A percentile compares a stretch with the other conserved stretches of the same genome.
These are phyloP conservation scores for Cenococcum geophilum DNA, from an alignment of 495 filamentous ascomycete genomes.

Conservation along the genomic window DNA sequence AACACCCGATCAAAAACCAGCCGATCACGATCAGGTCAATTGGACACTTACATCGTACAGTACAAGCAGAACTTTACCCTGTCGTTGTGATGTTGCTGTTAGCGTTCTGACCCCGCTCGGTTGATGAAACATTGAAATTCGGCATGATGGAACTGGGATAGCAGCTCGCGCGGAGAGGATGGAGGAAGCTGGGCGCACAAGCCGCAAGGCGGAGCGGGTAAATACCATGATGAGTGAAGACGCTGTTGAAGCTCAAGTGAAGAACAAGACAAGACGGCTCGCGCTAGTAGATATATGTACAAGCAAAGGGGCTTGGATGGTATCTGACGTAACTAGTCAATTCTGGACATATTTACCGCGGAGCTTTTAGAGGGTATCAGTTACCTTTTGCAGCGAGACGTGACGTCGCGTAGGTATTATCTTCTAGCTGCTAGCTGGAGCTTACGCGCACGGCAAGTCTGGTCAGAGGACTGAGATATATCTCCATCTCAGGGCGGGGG, in stretches of 20 bases:
- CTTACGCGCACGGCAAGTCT: constrained; percentile 3
- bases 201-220: constrained; percentile 53
- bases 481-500: not conserved
- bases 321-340: constrained; percentile 16
- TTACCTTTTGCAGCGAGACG: constrained; percentile 17
- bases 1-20: not conserved
- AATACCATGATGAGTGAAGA: constrained; percentile 59
- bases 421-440: not conserved
- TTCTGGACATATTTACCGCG: constrained; percentile 1
- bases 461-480: not conserved
- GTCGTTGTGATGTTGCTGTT: constrained; percentile 50
- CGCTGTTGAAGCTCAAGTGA: constrained; percentile 5
- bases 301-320: not conserved
- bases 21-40: not conserved
- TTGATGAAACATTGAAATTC: constrained; percentile 34
- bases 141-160: constrained; percentile 36
- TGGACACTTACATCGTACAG: constrained; percentile 63
- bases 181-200: constrained; percentile 54
- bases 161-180: constrained; percentile 45
- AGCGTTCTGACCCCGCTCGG: constrained; percentile 46
- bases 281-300: constrained; percentile 7
- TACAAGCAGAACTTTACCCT: constrained; percentile 70
- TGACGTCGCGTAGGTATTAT: constrained; percentile 9
- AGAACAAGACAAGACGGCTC: constrained; percentile 16
- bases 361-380: not conserved